These are phyloP conservation scores for Tetramitus jugosus DNA, from an alignment of 208 protist species.

Conservation along the genomic window DNA sequence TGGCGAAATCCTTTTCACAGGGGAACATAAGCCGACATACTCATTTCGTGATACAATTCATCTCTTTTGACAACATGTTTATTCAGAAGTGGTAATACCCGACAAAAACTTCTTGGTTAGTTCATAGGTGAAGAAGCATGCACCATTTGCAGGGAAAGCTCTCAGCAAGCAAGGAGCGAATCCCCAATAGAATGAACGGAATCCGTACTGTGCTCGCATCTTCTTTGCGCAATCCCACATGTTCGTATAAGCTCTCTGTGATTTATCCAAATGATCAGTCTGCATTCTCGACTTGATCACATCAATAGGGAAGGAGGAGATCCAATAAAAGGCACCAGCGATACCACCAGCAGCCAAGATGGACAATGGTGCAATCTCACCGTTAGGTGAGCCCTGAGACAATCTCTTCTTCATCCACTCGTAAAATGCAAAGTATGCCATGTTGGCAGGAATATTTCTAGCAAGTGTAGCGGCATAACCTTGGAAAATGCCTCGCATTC, in stretches of 20 bases:
- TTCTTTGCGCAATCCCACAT: neutral
- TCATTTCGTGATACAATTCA: too few relatives aligned
- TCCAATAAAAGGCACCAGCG: neutral
- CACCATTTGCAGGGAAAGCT: constrained; percentile 15
- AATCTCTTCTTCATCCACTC: too few relatives aligned
- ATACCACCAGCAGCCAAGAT: neutral
- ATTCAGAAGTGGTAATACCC: too few relatives aligned
- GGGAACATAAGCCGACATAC: too few relatives aligned
- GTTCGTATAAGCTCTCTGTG: neutral
- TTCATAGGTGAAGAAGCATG: neutral
- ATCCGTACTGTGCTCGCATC: neutral
- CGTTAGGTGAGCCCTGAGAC: too few relatives aligned
- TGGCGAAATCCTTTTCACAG: too few relatives aligned
- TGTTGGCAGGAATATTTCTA: neutral
- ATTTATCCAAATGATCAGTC: too few relatives aligned
- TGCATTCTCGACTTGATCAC: constrained; percentile 11
- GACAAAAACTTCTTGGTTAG: too few relatives aligned
- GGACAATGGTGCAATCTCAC: too few relatives aligned
- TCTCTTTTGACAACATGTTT: too few relatives aligned
- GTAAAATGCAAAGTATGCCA: too few relatives aligned
- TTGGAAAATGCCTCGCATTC: neutral
- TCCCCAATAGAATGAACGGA: neutral
- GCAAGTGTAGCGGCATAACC: neutral
- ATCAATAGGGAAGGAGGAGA: neutral
- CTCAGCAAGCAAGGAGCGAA: neutral